Percentiles rank a stretch among this genome's conserved stretches.
phyloP scores from a whole-genome alignment of 495 filamentous ascomycete genomes.

The Tuber umbilicatum region DNA sequence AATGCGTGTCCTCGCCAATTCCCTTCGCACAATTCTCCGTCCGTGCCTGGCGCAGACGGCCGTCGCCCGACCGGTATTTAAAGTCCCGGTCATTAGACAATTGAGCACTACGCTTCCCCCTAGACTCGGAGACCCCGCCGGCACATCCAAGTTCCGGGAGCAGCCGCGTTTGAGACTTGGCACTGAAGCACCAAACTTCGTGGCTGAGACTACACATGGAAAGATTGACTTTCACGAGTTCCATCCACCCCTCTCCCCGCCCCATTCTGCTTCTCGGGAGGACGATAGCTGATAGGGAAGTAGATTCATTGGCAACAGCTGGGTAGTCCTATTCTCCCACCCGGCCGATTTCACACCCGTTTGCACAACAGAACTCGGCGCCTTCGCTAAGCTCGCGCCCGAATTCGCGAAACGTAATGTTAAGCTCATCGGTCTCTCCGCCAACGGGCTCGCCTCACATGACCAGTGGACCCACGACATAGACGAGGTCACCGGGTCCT shows the following conservation, averaged over 20 bases:
- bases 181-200: slow-evolving; percentile 59
- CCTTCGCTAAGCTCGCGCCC: slow-evolving; percentile 57
- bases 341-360: slow-evolving; percentile 66
- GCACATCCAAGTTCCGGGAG: slow-evolving; percentile 33
- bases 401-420: slow-evolving; percentile 59
- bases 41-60: not conserved
- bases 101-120: slow-evolving; percentile 8
- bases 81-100: slow-evolving; percentile 13
- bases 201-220: slow-evolving; percentile 59
- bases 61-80: slow-evolving; percentile 12
- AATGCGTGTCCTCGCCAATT: slow-evolving; percentile 22
- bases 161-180: slow-evolving; percentile 60
- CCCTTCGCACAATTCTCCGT: slow-evolving; percentile 21
- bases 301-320: slow-evolving; percentile 53
- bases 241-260: not conserved
- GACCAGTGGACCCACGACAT: slow-evolving; percentile 60
- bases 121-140: slow-evolving; percentile 7
- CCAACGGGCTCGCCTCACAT: slow-evolving; percentile 57
- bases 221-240: slow-evolving; percentile 59
- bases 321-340: slow-evolving; percentile 64
- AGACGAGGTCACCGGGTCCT: slow-evolving; percentile 53
- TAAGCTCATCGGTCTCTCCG: slow-evolving; percentile 62
- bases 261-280: not conserved
- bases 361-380: slow-evolving; percentile 64
- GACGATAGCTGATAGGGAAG: slow-evolving; percentile 8